Evolutionary conservation across 2,329 filamentous ascomycete species (phyloP), one percentile per base, ranked within the genome.

Genomic region (Botrytis sinoallii): DNA sequence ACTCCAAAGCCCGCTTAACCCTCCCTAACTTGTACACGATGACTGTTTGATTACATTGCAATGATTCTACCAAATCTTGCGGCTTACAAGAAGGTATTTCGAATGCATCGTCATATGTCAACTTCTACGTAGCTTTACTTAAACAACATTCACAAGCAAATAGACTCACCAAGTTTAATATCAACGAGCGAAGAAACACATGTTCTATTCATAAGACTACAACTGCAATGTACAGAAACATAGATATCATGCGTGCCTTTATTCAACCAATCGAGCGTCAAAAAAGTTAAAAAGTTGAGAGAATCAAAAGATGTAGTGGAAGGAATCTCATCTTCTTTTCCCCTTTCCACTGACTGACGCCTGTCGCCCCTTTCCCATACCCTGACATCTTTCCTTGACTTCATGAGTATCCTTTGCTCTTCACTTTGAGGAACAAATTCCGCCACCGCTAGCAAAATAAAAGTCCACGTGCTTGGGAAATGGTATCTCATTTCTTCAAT

Each of bases 161-260:
- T 69, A 32, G 32, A 42, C 40, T 57, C 22, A 42, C 29, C 18
- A 48, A 59, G 25, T 69, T 42, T 10, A 29, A 40, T 32, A 32
- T 42, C 22, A 42, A 42, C 10, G 9, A n/a, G 48, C 48, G 25
- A 20, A 69, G 35, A 66, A 65, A 74, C 75, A 76, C 75, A 79
- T 74, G 77, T 71, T 79, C 76, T 79, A 79, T 79, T 79, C 76
- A 57, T 79, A 77, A 75, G 72, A 76, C 75, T 79, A 79, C 77
- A 78, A 55, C 74, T 76, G 73, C 77, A 79, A 77, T 79, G 73
- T 79, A 79, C 77, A 79, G 73, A 76, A 75, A 77, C 57, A 65
- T 71, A 72, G 71, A 73, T 71, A 70, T 65, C 70, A 72, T 72
- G 70, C 55, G 38, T 64, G 46, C 55, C 40, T 72, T 69, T 68